Conservation (phyloP, 2,329 filamentous ascomycete species). For the Teratosphaeria gauchensis region DNA sequence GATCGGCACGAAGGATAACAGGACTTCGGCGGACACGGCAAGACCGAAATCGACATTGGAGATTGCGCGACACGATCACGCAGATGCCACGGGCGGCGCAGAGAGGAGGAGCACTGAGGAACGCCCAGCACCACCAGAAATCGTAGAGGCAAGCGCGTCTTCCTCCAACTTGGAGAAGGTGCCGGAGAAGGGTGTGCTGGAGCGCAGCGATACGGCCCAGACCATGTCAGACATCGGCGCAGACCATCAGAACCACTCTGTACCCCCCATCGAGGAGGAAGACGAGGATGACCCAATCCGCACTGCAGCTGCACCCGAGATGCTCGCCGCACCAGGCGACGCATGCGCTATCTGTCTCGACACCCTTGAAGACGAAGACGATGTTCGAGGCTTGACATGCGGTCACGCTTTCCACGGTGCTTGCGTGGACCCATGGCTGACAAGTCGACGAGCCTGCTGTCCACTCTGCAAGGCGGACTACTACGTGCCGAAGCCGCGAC, state of each 20-base stretch:
- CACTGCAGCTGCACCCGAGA: constrained; percentile 69
- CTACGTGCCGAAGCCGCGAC: constrained; percentile 82
- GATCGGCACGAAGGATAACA: constrained; percentile 22
- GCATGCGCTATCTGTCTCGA: constrained; percentile 96
- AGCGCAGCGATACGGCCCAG: constrained; percentile 21
- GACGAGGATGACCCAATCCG: constrained; percentile 73
- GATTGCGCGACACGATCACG: constrained; percentile 38
- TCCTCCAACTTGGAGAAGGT: constrained; percentile 12
- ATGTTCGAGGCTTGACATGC: constrained; percentile 85
- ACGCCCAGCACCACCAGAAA: constrained; percentile 6
- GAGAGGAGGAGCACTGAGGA: not conserved
- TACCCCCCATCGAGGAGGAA: constrained; percentile 48
- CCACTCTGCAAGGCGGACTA: constrained; percentile 98
- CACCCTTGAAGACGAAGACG: constrained; percentile 85
- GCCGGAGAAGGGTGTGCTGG: constrained; percentile 25
- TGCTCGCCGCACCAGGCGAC: constrained; percentile 74
- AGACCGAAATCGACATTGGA: constrained; percentile 29
- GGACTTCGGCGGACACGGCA: constrained; percentile 20
- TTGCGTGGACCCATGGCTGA: constrained; percentile 94
- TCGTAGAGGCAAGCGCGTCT: constrained; percentile 11
- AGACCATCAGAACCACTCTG: constrained; percentile 15
- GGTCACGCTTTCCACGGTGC: constrained; percentile 97
- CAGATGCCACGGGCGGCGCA: constrained; percentile 24
- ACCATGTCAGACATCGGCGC: not conserved
- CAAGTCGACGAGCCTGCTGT: constrained; percentile 85